Base-by-base conservation (phyloP, 2,329 filamentous ascomycete species). In the Xylariaceae sp. region DNA sequence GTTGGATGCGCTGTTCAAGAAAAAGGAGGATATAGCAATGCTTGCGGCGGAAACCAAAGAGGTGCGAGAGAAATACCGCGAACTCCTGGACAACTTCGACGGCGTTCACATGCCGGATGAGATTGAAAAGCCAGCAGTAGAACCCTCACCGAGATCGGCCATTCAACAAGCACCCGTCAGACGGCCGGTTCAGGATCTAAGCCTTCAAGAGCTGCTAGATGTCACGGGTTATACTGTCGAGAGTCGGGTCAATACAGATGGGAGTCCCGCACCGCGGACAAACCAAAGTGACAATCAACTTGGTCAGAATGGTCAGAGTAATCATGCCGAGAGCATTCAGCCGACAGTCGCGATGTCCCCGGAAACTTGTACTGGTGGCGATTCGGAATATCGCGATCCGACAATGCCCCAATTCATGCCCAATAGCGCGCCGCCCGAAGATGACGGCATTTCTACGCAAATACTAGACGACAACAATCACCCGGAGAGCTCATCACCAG, bases 1-100 rank as follows among this genome's bases (percentile, higher is more conserved):
- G 1, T 82, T 99, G 0, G 90, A 97, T 69, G 82, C 86, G 1
- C 80, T 99, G 0, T 99, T 99, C 77, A 88, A 88, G 66, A 79
- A 82, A 3, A 88, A 88, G 64, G 93, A 97, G 73, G 87, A 92
- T 63, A 73, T 90, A 15, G 87, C 91, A 1, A 75, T 94, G 60
- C 81, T 85, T 57, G 87, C 86, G 9, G 82, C 83, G 7, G 79
- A 82, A 53, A 90, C 88, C 0, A 83, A 82, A 62, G 75, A 77
- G 8, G 78, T 84, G 58, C 84, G 90, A 45, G 78, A 85, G 56
- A 80, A 77, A 62, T 85, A 79, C 70, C 77, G 78, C 47, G 74
- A 75, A 58, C 74, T 80, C 30, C 78, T 84, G 51, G 76, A 77
- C 34, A 69, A 72, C 1, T 71, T 82, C 51, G 76, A 77, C 35